Evolutionary conservation across 2,329 filamentous ascomycete genomes (phyloP).

Genomic region (Diaporthe nobilis): DNA sequence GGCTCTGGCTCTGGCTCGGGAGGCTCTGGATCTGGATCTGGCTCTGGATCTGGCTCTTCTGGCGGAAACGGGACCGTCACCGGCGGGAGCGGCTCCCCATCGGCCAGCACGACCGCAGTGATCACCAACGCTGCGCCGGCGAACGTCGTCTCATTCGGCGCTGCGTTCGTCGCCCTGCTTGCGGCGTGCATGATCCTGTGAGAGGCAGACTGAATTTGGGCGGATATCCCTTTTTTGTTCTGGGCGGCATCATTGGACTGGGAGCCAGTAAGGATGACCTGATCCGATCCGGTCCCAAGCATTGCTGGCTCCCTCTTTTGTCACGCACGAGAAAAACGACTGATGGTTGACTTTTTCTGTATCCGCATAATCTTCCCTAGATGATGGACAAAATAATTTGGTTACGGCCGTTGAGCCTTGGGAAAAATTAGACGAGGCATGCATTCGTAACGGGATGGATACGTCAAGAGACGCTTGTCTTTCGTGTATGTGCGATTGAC

Average conservation of each 20-base stretch:
- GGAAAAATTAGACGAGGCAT: constrained; percentile 4
- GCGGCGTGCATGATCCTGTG: constrained; percentile 8
- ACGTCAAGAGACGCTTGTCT: not conserved
- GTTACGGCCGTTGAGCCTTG: not conserved
- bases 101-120: constrained; percentile 21
- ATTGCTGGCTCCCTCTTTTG: not conserved
- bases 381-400: constrained; percentile 26
- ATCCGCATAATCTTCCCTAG: constrained; percentile 19
- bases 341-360: constrained; percentile 4
- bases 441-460: not conserved
- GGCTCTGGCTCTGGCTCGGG: constrained; percentile 31
- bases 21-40: constrained; percentile 23
- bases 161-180: constrained; percentile 30
- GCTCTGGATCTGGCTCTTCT: constrained; percentile 30
- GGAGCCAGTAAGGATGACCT: too few species aligned
- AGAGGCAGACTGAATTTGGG: too few species aligned
- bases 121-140: constrained; percentile 18
- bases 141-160: constrained; percentile 28
- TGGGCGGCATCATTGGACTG: not conserved
- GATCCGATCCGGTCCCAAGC: not conserved
- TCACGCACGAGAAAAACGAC: not conserved
- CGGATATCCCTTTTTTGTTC: not conserved
- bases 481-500: not conserved
- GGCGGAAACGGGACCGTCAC: constrained; percentile 21
- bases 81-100: not conserved